Conservation (phyloP, 2,329 filamentous ascomycete genomes). For the Alternaria hordeiaustralica region DNA sequence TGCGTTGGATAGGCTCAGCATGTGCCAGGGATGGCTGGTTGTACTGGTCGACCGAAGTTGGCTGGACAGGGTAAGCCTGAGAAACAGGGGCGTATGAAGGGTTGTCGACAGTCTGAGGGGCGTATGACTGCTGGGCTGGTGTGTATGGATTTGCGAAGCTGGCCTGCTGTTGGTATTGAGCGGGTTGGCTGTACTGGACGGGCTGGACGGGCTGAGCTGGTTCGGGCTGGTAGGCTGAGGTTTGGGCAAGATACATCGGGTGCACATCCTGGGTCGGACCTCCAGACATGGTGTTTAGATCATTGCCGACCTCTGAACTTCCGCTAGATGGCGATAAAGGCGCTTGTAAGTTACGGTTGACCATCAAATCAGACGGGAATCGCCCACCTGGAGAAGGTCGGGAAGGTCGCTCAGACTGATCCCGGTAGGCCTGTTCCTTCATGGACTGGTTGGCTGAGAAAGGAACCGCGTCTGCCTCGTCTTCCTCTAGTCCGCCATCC, state of each 20-base stretch:
- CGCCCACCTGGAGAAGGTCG: constrained; percentile 91
- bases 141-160: constrained; percentile 25
- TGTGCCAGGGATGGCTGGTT: constrained; percentile 3
- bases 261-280: constrained; percentile 55
- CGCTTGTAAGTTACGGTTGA: constrained; percentile 83
- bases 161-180: constrained; percentile 20
- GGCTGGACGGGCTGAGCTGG: constrained; percentile 18
- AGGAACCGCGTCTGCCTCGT: constrained; percentile 69
- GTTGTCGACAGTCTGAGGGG: background rate
- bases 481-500: constrained; percentile 49
- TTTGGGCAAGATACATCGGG: constrained; percentile 29
- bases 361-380: constrained; percentile 92
- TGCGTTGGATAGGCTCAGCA: constrained; percentile 26
- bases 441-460: constrained; percentile 66
- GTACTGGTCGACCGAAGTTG: constrained; percentile 1
- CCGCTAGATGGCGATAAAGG: constrained; percentile 81
- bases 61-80: constrained; percentile 3
- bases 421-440: constrained; percentile 42
- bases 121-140: constrained; percentile 21
- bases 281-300: constrained; percentile 65
- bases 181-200: constrained; percentile 4
- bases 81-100: constrained; percentile 4
- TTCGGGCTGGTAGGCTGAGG: constrained; percentile 26
- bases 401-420: constrained; percentile 55
- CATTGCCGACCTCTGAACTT: constrained; percentile 71